phyloP scores from a whole-genome alignment of 2,329 filamentous ascomycete species.

The Pseudocercospora fijiensis region DNA sequence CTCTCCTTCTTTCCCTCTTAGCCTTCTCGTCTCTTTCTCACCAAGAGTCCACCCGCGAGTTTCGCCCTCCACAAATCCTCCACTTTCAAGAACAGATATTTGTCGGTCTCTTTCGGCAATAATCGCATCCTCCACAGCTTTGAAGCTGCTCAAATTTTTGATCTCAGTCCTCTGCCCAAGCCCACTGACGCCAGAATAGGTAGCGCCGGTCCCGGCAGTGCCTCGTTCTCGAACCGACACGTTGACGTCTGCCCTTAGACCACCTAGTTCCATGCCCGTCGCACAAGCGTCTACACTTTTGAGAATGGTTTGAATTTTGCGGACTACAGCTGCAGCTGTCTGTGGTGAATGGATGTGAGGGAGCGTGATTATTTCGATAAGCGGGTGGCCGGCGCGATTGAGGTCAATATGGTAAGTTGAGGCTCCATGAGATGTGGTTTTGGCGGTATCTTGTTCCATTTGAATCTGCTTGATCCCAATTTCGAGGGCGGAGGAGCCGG shows the following conservation, averaged over 20 bases:
- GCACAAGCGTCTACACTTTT: slow-evolving; percentile 80
- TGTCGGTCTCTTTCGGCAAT: slow-evolving; percentile 87
- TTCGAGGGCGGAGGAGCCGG: slow-evolving; percentile 61
- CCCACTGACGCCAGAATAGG: slow-evolving; percentile 58
- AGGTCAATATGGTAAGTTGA: slow-evolving; percentile 81
- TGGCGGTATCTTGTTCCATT: slow-evolving; percentile 96
- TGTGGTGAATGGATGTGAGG: slow-evolving; percentile 84
- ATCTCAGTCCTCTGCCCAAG: slow-evolving; percentile 92
- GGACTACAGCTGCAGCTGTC: slow-evolving; percentile 82
- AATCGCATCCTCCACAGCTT: slow-evolving; percentile 91
- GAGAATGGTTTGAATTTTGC: slow-evolving; percentile 81
- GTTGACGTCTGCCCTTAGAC: slow-evolving; percentile 89
- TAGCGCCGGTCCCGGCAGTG: slow-evolving; percentile 38
- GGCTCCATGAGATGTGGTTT: slow-evolving; percentile 76
- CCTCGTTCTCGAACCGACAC: slow-evolving; percentile 72
- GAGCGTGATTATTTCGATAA: slow-evolving; percentile 92
- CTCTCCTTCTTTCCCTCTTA: slow-evolving; percentile 92
- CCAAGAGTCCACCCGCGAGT: slow-evolving; percentile 91
- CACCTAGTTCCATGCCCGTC: slow-evolving; percentile 89
- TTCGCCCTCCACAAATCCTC: slow-evolving; percentile 75
- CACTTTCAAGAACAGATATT: slow-evolving; percentile 73
- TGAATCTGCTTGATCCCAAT: slow-evolving; percentile 92
- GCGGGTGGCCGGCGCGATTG: slow-evolving; percentile 84
- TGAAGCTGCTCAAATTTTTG: slow-evolving; percentile 94
- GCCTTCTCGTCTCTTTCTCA: slow-evolving; percentile 72